These are phyloP conservation scores for Wickerhamia fluorescens DNA, from an alignment of 805 yeast species.

Conservation along the genomic window DNA sequence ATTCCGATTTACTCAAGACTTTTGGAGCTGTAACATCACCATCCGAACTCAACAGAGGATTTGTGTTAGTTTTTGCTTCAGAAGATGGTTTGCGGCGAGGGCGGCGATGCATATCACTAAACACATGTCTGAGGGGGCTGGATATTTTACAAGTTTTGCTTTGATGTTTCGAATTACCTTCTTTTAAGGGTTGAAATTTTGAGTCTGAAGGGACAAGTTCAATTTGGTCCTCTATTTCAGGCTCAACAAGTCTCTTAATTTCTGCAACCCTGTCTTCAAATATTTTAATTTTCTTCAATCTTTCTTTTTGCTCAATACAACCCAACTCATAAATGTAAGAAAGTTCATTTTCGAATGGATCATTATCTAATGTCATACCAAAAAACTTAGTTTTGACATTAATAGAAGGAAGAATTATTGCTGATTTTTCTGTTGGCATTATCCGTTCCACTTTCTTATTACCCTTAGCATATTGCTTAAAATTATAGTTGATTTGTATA, in stretches of 20 bases:
- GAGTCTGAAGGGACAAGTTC: conserved; percentile 2
- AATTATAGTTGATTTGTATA: conserved; percentile 49
- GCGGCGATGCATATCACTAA: neutral
- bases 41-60: neutral
- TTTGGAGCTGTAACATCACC: neutral
- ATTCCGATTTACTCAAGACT: conserved; percentile 16
- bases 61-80: neutral
- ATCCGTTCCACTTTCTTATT: conserved; percentile 24
- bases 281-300: conserved; percentile 43
- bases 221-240: conserved; percentile 6
- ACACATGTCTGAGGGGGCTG: conserved; percentile 2
- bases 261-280: conserved; percentile 25
- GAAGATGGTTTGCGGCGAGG: neutral
- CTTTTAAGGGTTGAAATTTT: no score
- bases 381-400: conserved; percentile 49
- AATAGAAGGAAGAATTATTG: conserved; percentile 47
- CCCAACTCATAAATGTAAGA: conserved; percentile 63
- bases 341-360: conserved; percentile 79
- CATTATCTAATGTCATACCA: conserved; percentile 71
- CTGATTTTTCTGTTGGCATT: conserved; percentile 30
- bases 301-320: conserved; percentile 50
- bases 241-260: conserved; percentile 9
- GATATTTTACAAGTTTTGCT: neutral
- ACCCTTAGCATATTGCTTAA: conserved; percentile 24
- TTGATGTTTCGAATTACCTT: neutral